Percentiles rank a stretch among this genome's conserved stretches.
phyloP scores from a whole-genome alignment of 352 stramenopile species.

The Phytophthora fragariae region DNA sequence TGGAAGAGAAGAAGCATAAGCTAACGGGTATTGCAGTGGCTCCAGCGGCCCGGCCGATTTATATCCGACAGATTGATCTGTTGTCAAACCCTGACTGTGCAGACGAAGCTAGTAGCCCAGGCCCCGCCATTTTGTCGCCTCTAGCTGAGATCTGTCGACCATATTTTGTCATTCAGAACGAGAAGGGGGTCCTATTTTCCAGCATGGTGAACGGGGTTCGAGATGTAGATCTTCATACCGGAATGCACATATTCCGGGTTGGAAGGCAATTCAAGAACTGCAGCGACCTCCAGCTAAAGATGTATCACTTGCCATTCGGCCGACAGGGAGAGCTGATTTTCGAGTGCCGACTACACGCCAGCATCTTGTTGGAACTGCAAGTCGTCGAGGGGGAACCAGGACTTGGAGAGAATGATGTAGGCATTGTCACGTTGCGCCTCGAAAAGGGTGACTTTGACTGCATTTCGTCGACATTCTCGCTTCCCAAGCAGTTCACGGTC shows the following conservation, averaged over 20 bases:
- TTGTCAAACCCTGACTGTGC: slow-evolving; percentile 40
- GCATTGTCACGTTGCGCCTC: slow-evolving; percentile 59
- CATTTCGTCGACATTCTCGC: slow-evolving; percentile 71
- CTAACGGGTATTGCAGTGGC: slow-evolving; percentile 82
- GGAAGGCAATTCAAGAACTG: slow-evolving; percentile 67
- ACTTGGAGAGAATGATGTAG: slow-evolving; percentile 41
- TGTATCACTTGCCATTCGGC: slow-evolving; percentile 91
- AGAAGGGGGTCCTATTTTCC: slow-evolving; percentile 88
- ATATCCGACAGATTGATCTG: slow-evolving; percentile 84
- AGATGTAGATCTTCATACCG: slow-evolving; percentile 63
- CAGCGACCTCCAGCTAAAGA: slow-evolving; percentile 80
- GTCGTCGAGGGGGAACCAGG: slow-evolving; percentile 30
- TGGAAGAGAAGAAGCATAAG: slow-evolving; percentile 80
- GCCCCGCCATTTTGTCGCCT: slow-evolving; percentile 12
- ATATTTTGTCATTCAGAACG: slow-evolving; percentile 89
- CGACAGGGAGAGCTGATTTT: slow-evolving; percentile 85
- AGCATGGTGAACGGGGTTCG: slow-evolving; percentile 86
- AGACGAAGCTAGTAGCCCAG: slow-evolving; percentile 8
- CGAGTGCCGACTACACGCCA: slow-evolving; percentile 76
- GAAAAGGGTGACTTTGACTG: slow-evolving; percentile 86
- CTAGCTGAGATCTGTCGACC: slow-evolving; percentile 60
- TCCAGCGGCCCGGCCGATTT: slow-evolving; percentile 70
- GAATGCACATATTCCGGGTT: slow-evolving; percentile 73
- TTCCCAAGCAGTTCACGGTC: slow-evolving; percentile 74
- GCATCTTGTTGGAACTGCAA: slow-evolving; percentile 76